phyloP scores from a whole-genome alignment of 805 yeast species.

The Ogataea methanolica region DNA sequence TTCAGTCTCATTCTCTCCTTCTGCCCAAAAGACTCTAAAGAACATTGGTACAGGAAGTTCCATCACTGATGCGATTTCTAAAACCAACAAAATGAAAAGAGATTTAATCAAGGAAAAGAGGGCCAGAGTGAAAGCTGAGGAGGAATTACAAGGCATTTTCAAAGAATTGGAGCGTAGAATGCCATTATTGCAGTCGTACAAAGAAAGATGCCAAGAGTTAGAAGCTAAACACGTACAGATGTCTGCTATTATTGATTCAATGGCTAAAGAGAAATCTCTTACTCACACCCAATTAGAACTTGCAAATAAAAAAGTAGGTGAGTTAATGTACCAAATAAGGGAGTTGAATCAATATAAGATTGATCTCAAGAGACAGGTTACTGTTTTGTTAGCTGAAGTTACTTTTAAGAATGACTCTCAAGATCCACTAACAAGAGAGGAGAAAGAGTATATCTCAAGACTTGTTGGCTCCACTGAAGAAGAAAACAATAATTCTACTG shows the following conservation, averaged over 20 bases:
- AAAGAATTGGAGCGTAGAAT: slow-evolving; percentile 73
- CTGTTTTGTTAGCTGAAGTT: slow-evolving; percentile 63
- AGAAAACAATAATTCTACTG: slow-evolving; percentile 37
- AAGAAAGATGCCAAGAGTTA: slow-evolving; percentile 49
- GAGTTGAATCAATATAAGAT: slow-evolving; percentile 52
- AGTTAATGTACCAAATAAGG: slow-evolving; percentile 41
- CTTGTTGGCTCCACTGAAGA: slow-evolving; percentile 34
- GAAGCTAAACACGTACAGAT: slow-evolving; percentile 55
- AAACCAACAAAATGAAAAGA: slow-evolving; percentile 57
- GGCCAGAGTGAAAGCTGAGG: slow-evolving; percentile 64
- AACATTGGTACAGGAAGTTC: slow-evolving; percentile 45
- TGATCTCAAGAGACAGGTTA: slow-evolving; percentile 83
- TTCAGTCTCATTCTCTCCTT: slow-evolving; percentile 40
- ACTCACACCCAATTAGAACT: slow-evolving; percentile 15
- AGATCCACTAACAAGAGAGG: slow-evolving; percentile 59
- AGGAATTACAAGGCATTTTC: slow-evolving; percentile 66
- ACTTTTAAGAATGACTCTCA: slow-evolving; percentile 52
- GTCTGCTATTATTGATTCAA: slow-evolving; percentile 48
- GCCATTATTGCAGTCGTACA: slow-evolving; percentile 69
- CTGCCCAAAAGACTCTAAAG: slow-evolving; percentile 53
- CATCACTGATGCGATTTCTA: slow-evolving; percentile 60
- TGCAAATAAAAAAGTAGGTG: slow-evolving; percentile 31
- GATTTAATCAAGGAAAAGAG: slow-evolving; percentile 66
- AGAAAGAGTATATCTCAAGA: slow-evolving; percentile 57
- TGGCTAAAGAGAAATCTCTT: slow-evolving; percentile 39